Base-by-base conservation (phyloP, 176 grass and related monocot genomes). In the Avena insularis region DNA sequence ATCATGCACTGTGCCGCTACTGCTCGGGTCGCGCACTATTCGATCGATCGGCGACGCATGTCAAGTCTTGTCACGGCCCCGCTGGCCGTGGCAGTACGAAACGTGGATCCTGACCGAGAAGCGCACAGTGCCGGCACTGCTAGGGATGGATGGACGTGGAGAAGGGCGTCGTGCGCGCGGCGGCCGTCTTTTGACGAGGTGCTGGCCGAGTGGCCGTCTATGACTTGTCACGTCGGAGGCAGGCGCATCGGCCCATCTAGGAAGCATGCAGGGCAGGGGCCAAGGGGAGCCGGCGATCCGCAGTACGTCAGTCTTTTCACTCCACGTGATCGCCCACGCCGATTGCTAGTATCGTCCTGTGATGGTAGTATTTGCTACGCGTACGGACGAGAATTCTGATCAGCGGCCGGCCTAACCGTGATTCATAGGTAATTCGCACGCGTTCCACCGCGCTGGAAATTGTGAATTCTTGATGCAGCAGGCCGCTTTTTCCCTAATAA, bases 1-100 rank as follows among this genome's bases (percentile, higher is more conserved):
- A 40, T 38, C 2, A 3, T 19, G 68, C 13, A 19, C 57, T 5
- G 25, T 77, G 50, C 17, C 14, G 36, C 1, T 8, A 61, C 77
- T 86, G 11, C 70, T 69, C 8, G 14, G 61, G 16, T 25, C 13
- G 19, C 9, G 2, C 25, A 64, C 79, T 75, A 2, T 64, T 38
- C 36, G 36, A 38, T 78, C 1, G 12, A 38, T 38, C 36, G 43
- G 15, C 45, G 14, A 43, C 15, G 74, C 35, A 80, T 66, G 89
- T 48, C 85, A 12, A 79, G 89, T 91, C 80, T 84, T 83, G 74
- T 90, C 89, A 67, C 50, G 66, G 23, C 9, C 63, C 67, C 35
- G 27, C 47, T 17, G 27, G 60, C 10, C n/a, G 60, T 63, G 61
- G 61, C 25, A 64, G 71, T 25, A 25, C 25, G 54, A 8, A 78